Base-by-base conservation (phyloP, 2,329 filamentous ascomycete species). In the Fusarium sarcochroum region DNA sequence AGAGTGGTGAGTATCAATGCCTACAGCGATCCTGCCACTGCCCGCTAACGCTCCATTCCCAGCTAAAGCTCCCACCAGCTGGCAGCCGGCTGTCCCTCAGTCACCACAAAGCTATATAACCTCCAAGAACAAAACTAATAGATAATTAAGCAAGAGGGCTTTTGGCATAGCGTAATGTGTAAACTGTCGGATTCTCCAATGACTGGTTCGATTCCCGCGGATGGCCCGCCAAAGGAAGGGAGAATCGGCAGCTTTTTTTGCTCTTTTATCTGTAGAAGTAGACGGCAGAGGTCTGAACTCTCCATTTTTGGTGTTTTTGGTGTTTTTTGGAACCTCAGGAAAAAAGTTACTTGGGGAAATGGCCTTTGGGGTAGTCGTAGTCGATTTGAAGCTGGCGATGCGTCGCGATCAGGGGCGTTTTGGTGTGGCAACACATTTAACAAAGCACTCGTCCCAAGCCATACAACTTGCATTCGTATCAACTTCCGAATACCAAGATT, bases 1-100 rank as follows among this genome's bases (percentile, higher is more conserved):
- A 40, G n/a, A 7, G 25, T 51, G 27, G 63, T 67, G n/a, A 67
- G 58, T 58, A 48, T 25, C 25, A 13, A 38, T 32, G 35, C 6
- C 5, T 27, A 8, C 21, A 11, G 32, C 32, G 14, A 20, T 15
- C 37, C n/a, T 41, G 27, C 1, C 45, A 38, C 35, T 45, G 17
- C 41, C n/a, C 15, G 35, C 60, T 59, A 44, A 65, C 44, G 37
- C 23, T 14, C 23, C 21, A 11, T 17, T 42, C 9, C 10, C 32
- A 51, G 20, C 18, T 17, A 17, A 38, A 48, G 41, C 25, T 30
- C 20, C 45, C 35, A 44, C 42, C 46, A 54, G 46, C 61, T 46
- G 46, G 8, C 38, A 14, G 30, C 20, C 27, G 35, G 27, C 32
- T n/a, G 15, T n/a, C 32, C 17, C 14, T 18, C 17, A 15, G 10